Evolutionary conservation across 257 asterid species (phyloP).

Genomic region (Ocimum tenuiflorum): DNA sequence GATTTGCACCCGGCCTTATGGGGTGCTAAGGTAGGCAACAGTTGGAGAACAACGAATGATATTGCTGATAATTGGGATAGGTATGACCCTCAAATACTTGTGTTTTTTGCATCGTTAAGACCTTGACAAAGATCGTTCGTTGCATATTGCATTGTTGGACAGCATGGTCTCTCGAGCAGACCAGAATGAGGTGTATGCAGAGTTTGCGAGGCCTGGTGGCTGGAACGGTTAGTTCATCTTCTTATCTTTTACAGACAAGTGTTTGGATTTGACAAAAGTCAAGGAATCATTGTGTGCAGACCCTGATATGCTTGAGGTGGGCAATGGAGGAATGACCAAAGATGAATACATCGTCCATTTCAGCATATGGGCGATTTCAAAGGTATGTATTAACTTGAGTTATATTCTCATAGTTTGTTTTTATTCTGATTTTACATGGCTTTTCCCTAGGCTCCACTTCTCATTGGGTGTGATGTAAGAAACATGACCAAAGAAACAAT

Average conservation of each 20-base stretch:
- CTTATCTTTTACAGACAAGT: background rate
- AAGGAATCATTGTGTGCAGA: slow-evolving; percentile 32
- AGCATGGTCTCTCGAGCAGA: slow-evolving; percentile 90
- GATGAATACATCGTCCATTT: slow-evolving; percentile 74
- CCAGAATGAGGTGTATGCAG: slow-evolving; percentile 85
- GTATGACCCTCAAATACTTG: slow-evolving; percentile 22
- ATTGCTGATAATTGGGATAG: slow-evolving; percentile 78
- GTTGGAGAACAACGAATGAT: slow-evolving; percentile 93
- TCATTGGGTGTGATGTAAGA: slow-evolving; percentile 84
- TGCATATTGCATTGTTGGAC: slow-evolving; percentile 14
- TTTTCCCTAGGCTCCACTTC: slow-evolving; percentile 64
- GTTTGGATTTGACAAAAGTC: background rate
- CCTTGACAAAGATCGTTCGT: background rate
- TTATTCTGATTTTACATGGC: background rate
- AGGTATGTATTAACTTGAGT: too few species aligned
- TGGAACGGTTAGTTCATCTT: slow-evolving; percentile 67
- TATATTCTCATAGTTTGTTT: background rate
- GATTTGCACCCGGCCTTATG: slow-evolving; percentile 90
- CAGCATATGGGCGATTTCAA: slow-evolving; percentile 85
- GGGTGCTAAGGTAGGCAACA: slow-evolving; percentile 66
- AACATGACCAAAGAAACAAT: slow-evolving; percentile 39
- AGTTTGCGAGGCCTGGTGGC: slow-evolving; percentile 78
- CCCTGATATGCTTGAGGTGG: slow-evolving; percentile 98
- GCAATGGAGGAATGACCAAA: slow-evolving; percentile 91
- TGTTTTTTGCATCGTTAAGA: background rate